These are phyloP conservation scores for Alternaria arborescens DNA, from an alignment of 2,329 filamentous ascomycete species.

Conservation along the genomic window DNA sequence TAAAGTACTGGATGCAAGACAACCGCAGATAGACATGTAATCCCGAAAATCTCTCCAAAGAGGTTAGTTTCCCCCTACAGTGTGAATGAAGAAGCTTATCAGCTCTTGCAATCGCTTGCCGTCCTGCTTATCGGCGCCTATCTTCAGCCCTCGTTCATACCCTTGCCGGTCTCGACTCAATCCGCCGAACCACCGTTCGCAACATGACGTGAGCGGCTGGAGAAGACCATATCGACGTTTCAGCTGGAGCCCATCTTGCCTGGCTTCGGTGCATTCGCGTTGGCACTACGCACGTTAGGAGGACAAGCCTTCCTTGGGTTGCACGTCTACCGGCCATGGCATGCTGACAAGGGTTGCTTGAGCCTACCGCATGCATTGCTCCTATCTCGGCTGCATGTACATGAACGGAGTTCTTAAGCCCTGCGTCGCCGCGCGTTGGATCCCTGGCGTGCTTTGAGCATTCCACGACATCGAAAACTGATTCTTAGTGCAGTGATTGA, in stretches of 20 bases:
- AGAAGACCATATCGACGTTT: not conserved
- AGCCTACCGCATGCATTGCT: slow-evolving; percentile 10
- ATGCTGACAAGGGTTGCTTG: slow-evolving; percentile 11
- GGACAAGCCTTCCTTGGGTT: slow-evolving; percentile 17
- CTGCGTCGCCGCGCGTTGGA: not conserved
- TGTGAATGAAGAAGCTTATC: slow-evolving; percentile 13
- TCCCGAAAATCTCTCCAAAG: slow-evolving; percentile 5
- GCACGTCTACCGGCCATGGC: slow-evolving; percentile 7
- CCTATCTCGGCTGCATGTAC: slow-evolving; percentile 10
- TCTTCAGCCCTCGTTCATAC: slow-evolving; percentile 7
- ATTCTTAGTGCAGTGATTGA: not conserved
- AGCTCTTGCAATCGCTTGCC: not conserved
- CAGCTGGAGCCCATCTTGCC: not conserved
- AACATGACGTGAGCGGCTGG: slow-evolving; percentile 3
- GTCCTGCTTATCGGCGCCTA: slow-evolving; percentile 19
- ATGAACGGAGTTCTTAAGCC: slow-evolving; percentile 6
- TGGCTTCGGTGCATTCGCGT: slow-evolving; percentile 6
- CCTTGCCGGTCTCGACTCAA: slow-evolving; percentile 4
- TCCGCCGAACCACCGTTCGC: slow-evolving; percentile 1
- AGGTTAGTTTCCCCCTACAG: not conserved
- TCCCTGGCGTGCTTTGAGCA: not conserved
- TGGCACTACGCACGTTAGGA: not conserved
- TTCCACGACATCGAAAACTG: not conserved
- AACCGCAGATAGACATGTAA: not conserved
- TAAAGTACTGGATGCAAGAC: not conserved